Conservation (phyloP, 2,329 filamentous ascomycete species). For the Phaeosphaeria sp. region DNA sequence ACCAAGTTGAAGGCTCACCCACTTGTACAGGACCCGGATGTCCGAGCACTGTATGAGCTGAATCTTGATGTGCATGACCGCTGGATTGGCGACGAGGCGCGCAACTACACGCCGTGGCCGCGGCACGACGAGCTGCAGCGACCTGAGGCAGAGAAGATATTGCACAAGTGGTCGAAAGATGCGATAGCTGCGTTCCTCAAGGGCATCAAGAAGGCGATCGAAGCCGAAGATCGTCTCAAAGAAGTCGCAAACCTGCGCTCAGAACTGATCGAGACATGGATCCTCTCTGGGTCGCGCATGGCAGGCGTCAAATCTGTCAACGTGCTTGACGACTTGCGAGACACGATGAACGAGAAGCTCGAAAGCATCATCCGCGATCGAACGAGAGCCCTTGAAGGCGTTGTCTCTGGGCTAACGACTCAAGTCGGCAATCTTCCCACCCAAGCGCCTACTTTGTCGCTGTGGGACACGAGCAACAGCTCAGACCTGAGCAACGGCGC, state of each 20-base stretch:
- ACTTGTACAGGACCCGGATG: conserved; percentile 73
- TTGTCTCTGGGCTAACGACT: conserved; percentile 69
- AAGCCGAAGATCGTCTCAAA: conserved; percentile 69
- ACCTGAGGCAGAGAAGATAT: conserved; percentile 50
- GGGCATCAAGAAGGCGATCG: conserved; percentile 68
- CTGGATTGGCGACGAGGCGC: conserved; percentile 84
- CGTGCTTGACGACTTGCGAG: conserved; percentile 72
- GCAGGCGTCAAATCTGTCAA: conserved; percentile 71
- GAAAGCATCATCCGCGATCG: conserved; percentile 68
- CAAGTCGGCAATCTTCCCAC: conserved; percentile 67
- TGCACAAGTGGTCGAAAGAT: conserved; percentile 50
- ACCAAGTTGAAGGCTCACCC: conserved; percentile 71
- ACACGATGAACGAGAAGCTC: conserved; percentile 72
- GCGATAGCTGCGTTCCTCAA: conserved; percentile 54
- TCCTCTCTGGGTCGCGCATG: conserved; percentile 69
- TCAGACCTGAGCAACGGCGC: conserved; percentile 72
- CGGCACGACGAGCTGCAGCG: conserved; percentile 72
- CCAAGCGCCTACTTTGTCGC: conserved; percentile 54
- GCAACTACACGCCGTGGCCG: conserved; percentile 86
- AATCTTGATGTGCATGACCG: conserved; percentile 77
- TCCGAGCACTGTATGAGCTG: conserved; percentile 72
- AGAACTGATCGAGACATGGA: conserved; percentile 76
- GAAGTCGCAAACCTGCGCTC: conserved; percentile 74
- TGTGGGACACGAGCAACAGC: conserved; percentile 75
- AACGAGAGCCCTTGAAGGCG: conserved; percentile 67